Conservation (phyloP, 2,329 filamentous ascomycete species). For the Paraphaeosphaeria sporulosa region DNA sequence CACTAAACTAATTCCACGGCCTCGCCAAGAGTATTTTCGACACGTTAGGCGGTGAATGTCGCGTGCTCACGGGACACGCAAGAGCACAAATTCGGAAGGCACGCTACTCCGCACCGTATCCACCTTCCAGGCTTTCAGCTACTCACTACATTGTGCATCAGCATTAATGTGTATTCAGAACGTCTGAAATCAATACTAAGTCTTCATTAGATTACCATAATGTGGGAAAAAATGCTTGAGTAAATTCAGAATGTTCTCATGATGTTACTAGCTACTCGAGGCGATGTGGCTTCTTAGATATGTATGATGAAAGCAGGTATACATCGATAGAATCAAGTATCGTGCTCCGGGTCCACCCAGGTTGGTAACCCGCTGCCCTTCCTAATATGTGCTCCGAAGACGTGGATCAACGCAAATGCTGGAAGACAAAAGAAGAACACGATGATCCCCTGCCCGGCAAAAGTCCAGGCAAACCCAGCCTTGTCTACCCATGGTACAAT, state of each 20-base stretch:
- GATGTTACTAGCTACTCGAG: not conserved
- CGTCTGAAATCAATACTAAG: no score
- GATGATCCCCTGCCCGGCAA: slow-evolving; percentile 9
- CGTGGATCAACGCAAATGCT: not conserved
- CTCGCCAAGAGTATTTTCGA: not conserved
- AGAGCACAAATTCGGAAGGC: not conserved
- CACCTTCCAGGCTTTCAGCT: not conserved
- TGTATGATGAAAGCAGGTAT: not conserved
- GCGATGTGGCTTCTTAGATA: not conserved
- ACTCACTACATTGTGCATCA: no score
- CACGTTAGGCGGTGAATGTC: not conserved
- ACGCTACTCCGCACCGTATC: not conserved
- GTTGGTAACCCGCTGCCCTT: slow-evolving; percentile 7
- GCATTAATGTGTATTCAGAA: no score
- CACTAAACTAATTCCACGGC: not conserved
- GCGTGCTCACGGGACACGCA: not conserved
- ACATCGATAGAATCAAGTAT: not conserved
- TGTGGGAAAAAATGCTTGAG: no score
- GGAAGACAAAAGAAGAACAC: slow-evolving; percentile 10
- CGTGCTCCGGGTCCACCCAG: slow-evolving; percentile 10
- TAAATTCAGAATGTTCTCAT: no score
- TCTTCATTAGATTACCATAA: no score
- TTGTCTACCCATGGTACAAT: slow-evolving; percentile 7
- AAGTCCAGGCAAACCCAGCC: slow-evolving; percentile 3
- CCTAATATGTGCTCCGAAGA: slow-evolving; percentile 2